A percentile compares a stretch with the other conserved stretches of the same genome.
Conservation (phyloP, 768 basidiomycete species). For the Tulasnella calospora region DNA sequence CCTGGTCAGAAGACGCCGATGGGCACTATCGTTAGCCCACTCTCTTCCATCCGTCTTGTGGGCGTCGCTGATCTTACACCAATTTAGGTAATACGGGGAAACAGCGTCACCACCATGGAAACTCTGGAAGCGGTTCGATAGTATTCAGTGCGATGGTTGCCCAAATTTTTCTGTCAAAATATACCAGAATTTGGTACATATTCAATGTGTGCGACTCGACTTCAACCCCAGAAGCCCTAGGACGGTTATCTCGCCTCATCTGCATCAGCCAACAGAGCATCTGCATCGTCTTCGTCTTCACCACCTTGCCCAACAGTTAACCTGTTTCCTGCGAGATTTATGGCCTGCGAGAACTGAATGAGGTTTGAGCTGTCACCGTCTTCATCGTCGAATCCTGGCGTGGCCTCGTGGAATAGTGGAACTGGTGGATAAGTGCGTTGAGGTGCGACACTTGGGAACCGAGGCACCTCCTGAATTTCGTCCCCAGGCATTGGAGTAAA, state of each 20-base stretch:
- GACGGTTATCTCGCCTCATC: conserved; percentile 50
- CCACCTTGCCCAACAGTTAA: conserved; percentile 68
- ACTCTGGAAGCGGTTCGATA: conserved; percentile 60
- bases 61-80: background rate
- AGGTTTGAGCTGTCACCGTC: conserved; percentile 49
- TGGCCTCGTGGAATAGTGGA: conserved; percentile 44
- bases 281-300: conserved; percentile 62
- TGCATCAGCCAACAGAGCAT: conserved; percentile 50
- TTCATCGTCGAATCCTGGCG: conserved; percentile 13
- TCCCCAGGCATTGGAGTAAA: conserved; percentile 42
- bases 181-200: background rate
- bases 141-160: background rate
- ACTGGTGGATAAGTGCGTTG: conserved; percentile 39
- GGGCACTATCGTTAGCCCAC: conserved; percentile 76
- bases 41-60: background rate
- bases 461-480: conserved; percentile 18
- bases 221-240: background rate
- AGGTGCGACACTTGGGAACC: conserved; percentile 25
- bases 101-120: conserved; percentile 96
- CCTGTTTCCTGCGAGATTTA: conserved; percentile 56
- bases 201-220: background rate
- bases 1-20: conserved; percentile 86
- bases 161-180: background rate
- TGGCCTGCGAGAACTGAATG: conserved; percentile 69
- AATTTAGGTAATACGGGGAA: conserved; percentile 85